Evolutionary conservation across 352 stramenopile species (phyloP).

Genomic region (Globisporangium splendens): DNA sequence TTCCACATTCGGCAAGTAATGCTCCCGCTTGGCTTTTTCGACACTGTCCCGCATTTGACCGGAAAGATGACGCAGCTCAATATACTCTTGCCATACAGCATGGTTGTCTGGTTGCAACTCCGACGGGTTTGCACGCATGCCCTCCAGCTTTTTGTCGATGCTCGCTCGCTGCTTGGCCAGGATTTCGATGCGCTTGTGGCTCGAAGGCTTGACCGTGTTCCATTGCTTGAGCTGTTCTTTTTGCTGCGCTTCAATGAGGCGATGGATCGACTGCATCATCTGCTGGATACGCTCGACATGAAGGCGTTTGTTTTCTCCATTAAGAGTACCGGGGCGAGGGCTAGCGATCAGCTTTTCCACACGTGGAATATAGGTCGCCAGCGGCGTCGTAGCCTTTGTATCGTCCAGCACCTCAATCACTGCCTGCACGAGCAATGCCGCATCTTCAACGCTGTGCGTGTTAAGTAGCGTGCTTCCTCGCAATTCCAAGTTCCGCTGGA

Average conservation of each 20-base stretch:
- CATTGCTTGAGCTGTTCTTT: conserved; percentile 50
- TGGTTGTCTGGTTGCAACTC: conserved; percentile 49
- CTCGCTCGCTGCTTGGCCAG: conserved; percentile 48
- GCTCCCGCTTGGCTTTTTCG: conserved; percentile 65
- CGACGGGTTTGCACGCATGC: conserved; percentile 40
- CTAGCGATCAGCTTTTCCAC: conserved; percentile 41
- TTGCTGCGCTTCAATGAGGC: conserved; percentile 32
- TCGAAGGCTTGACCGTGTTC: conserved; percentile 51
- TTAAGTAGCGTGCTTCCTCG: conserved; percentile 33
- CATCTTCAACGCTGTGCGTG: conserved; percentile 32
- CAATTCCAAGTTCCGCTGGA: conserved; percentile 48
- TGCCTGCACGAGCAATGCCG: conserved; percentile 47
- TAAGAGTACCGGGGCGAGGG: neutral
- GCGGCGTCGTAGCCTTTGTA: conserved; percentile 27
- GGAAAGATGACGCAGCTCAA: conserved; percentile 60
- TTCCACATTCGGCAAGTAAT: conserved; percentile 63
- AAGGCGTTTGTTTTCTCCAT: conserved; percentile 10
- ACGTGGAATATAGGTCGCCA: conserved; percentile 48
- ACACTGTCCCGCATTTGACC: conserved; percentile 54
- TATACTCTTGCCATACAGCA: conserved; percentile 54
- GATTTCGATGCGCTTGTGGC: conserved; percentile 68
- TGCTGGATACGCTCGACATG: conserved; percentile 42
- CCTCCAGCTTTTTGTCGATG: conserved; percentile 58
- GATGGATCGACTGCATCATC: conserved; percentile 50
- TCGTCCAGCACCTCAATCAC: conserved; percentile 50